Evolutionary conservation across 2,329 filamentous ascomycete genomes (phyloP).

Genomic region (Karstenula rhodostoma): DNA sequence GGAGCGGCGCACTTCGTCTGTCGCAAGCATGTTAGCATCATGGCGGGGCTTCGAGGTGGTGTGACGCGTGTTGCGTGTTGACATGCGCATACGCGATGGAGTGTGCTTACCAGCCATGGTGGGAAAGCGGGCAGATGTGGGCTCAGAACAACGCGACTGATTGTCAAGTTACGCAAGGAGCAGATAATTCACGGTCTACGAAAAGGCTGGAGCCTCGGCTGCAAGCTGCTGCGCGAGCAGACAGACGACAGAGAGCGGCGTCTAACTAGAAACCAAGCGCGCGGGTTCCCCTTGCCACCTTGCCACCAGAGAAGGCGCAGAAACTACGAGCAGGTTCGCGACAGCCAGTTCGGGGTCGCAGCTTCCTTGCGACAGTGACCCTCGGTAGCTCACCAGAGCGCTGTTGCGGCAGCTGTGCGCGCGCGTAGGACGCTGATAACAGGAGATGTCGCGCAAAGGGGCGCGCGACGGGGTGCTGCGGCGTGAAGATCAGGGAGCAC

Average conservation of each 20-base stretch:
- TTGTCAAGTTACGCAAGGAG: slow-evolving; percentile 43
- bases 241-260: slow-evolving; percentile 26
- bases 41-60: slow-evolving; percentile 14
- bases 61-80: slow-evolving; percentile 23
- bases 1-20: slow-evolving; percentile 89
- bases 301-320: slow-evolving; percentile 25
- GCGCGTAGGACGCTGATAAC: slow-evolving; percentile 19
- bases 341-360: slow-evolving; percentile 28
- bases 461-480: slow-evolving; percentile 18
- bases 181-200: slow-evolving; percentile 48
- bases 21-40: slow-evolving; percentile 37
- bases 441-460: slow-evolving; percentile 8
- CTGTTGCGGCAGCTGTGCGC: slow-evolving; percentile 23
- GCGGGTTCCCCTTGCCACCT: slow-evolving; percentile 26
- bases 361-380: slow-evolving; percentile 31
- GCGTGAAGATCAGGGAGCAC: slow-evolving; percentile 10
- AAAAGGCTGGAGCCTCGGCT: slow-evolving; percentile 35
- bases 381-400: slow-evolving; percentile 27
- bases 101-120: slow-evolving; percentile 70
- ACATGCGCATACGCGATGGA: slow-evolving; percentile 31
- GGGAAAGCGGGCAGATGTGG: slow-evolving; percentile 34
- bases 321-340: slow-evolving; percentile 29
- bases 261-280: slow-evolving; percentile 40
- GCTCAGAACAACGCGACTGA: slow-evolving; percentile 42
- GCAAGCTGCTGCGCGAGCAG: slow-evolving; percentile 28